Conservation (phyloP, 2,329 filamentous ascomycete genomes). For the Decorospora gaudefroyi region DNA sequence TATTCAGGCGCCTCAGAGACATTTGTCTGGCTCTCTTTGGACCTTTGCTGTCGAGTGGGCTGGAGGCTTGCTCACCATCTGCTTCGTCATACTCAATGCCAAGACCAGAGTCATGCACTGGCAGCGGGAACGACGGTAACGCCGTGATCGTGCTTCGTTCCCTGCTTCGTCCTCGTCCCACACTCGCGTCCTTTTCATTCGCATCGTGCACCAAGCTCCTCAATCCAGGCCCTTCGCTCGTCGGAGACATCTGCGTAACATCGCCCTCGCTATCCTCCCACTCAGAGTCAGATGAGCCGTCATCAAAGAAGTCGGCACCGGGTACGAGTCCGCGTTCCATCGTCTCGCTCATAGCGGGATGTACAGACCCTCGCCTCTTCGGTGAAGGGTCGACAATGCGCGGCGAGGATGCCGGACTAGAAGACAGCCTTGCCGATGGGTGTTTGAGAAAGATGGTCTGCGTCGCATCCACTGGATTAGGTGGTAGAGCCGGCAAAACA, state of each 20-base stretch:
- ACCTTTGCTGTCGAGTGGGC: conserved; percentile 1
- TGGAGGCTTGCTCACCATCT: not conserved
- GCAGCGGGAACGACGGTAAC: conserved; percentile 21
- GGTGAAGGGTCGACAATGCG: conserved; percentile 31
- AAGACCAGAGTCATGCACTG: conserved; percentile 13
- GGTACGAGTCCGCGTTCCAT: conserved; percentile 28
- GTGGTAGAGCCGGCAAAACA: conserved; percentile 10
- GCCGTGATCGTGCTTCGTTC: conserved; percentile 20
- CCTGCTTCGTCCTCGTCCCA: conserved; percentile 16
- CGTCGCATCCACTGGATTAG: conserved; percentile 20
- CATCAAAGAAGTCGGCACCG: conserved; percentile 39
- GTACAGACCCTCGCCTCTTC: conserved; percentile 27
- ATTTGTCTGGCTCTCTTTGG: conserved; percentile 30
- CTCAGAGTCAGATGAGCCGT: conserved; percentile 30
- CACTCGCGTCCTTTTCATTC: not conserved
- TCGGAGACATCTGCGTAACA: conserved; percentile 19
- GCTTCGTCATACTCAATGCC: not conserved
- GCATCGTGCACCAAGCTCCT: conserved; percentile 10
- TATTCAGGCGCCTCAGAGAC: conserved; percentile 30
- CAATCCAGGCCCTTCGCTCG: conserved; percentile 6
- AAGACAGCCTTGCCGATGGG: conserved; percentile 35
- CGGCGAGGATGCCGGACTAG: conserved; percentile 37
- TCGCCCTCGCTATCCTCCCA: conserved; percentile 32
- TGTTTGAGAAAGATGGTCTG: conserved; percentile 32
- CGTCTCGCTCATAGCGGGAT: conserved; percentile 29